phyloP scores from a whole-genome alignment of 768 basidiomycete genomes.

The Pilatotrama ljubarskyi region DNA sequence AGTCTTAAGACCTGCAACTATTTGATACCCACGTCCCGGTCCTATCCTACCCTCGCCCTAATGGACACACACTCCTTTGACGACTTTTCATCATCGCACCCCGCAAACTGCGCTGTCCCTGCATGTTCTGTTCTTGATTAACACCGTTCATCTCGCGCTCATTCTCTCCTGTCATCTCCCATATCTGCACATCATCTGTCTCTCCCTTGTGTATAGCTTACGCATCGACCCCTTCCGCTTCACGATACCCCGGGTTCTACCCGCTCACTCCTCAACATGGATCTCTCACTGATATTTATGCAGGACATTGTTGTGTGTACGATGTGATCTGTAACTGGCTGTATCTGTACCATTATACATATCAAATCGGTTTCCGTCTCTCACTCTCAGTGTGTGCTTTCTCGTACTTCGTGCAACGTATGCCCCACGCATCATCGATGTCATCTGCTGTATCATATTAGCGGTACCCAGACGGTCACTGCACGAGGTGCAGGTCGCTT shows the following conservation, averaged over 20 bases:
- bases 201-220: background rate
- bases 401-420: no score
- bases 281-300: background rate
- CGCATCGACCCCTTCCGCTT: background rate
- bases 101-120: background rate
- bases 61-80: conserved; percentile 1
- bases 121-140: background rate
- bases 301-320: conserved; percentile 16
- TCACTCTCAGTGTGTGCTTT: no score
- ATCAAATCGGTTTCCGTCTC: background rate
- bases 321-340: conserved; percentile 8
- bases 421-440: no score
- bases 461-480: no score
- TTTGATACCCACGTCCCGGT: background rate
- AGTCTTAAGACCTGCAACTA: background rate
- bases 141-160: background rate
- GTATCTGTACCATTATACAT: conserved; percentile 12
- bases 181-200: background rate
- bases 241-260: background rate
- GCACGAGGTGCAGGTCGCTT: no score
- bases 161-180: background rate
- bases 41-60: conserved; percentile 5
- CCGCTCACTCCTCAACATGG: background rate
- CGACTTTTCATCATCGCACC: background rate
- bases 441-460: no score